These are phyloP conservation scores for Leucosporidium scottii DNA, from an alignment of 768 basidiomycete genomes.

Conservation along the genomic window DNA sequence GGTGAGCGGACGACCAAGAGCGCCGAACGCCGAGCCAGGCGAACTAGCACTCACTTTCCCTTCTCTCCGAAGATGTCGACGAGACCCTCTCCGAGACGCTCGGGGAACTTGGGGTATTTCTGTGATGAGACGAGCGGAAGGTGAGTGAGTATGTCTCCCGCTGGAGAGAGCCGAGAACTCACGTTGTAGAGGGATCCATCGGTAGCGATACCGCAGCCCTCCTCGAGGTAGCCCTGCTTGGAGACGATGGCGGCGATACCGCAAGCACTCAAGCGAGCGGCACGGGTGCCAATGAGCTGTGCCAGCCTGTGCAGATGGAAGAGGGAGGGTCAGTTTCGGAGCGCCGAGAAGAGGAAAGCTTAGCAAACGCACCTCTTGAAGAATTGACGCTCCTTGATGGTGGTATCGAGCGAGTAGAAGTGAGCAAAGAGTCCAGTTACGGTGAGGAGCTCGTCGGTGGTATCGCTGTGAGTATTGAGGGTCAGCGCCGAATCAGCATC, in stretches of 20 bases:
- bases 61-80: constrained; percentile 94
- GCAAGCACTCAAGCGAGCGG: constrained; percentile 84
- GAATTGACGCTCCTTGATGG: constrained; percentile 91
- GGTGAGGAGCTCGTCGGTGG: constrained; percentile 93
- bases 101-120: constrained; percentile 97
- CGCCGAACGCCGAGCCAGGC: background rate
- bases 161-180: constrained; percentile 38
- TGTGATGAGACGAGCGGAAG: constrained; percentile 39
- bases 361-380: constrained; percentile 52
- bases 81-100: constrained; percentile 84
- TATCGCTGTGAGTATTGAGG: constrained; percentile 54
- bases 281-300: constrained; percentile 64
- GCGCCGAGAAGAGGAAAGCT: background rate
- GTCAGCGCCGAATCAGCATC: background rate
- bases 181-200: constrained; percentile 96
- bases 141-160: background rate
- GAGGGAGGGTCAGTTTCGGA: background rate
- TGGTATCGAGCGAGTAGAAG: constrained; percentile 95
- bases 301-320: constrained; percentile 49
- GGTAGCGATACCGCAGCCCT: constrained; percentile 80
- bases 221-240: constrained; percentile 88
- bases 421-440: constrained; percentile 94
- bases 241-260: constrained; percentile 94
- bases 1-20: too few relatives aligned
- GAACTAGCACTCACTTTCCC: constrained; percentile 57